These are phyloP conservation scores for Phytophthora meadii DNA, from an alignment of 352 stramenopile genomes.

Conservation along the genomic window DNA sequence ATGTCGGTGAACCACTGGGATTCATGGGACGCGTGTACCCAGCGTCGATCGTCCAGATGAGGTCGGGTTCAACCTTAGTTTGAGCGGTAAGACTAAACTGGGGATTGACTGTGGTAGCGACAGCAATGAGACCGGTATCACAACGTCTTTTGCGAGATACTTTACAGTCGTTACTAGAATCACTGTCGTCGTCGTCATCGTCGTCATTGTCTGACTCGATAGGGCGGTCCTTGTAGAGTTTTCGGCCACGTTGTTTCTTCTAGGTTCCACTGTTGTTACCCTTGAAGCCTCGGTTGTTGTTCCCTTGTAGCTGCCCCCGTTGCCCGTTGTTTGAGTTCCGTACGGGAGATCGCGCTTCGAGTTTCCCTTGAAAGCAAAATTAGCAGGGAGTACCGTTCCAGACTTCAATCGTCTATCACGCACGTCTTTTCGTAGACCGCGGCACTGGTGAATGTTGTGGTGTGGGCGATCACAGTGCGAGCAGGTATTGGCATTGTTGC, in stretches of 20 bases:
- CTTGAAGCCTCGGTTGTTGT: too few species aligned
- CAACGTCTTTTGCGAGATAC: conserved; percentile 3
- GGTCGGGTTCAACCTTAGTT: background rate
- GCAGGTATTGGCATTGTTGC: too few species aligned
- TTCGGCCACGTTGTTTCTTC: too few species aligned
- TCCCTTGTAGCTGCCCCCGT: too few species aligned
- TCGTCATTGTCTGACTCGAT: too few species aligned
- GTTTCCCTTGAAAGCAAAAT: background rate
- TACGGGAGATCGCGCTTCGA: too few species aligned
- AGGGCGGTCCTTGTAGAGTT: too few species aligned
- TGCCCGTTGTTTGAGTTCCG: too few species aligned
- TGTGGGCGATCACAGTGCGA: too few species aligned
- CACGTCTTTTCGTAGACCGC: conserved; percentile 1
- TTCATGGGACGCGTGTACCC: conserved; percentile 20
- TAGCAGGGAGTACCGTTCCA: conserved; percentile 1
- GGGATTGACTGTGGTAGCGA: conserved; percentile 1
- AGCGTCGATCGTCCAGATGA: conserved; percentile 7
- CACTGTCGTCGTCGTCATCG: background rate
- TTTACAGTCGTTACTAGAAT: conserved; percentile 1
- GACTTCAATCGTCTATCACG: background rate
- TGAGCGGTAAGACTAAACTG: background rate
- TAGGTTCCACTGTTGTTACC: too few species aligned
- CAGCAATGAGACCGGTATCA: conserved; percentile 2
- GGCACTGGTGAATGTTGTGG: too few species aligned
- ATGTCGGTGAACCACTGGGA: conserved; percentile 17